phyloP scores from a whole-genome alignment of 371 early-diverging fungal genomes.

The Circinella umbellata region DNA sequence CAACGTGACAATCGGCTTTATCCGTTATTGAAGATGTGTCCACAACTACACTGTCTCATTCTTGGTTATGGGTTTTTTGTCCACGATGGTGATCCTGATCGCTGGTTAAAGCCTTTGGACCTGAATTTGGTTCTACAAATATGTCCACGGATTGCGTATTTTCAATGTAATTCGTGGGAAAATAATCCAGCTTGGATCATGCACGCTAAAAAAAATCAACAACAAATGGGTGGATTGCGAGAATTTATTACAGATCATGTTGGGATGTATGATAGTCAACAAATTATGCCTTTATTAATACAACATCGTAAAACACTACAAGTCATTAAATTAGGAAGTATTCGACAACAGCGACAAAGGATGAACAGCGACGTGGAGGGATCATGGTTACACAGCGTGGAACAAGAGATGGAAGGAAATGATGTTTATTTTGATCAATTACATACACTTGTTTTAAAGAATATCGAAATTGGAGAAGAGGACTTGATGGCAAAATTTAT shows the following conservation, averaged over 20 bases:
- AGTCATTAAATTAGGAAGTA: background rate
- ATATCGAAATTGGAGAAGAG: background rate
- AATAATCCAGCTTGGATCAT: constrained; percentile 4
- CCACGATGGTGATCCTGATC: background rate
- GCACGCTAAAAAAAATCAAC: background rate
- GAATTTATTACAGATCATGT: constrained; percentile 5
- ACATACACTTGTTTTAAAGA: background rate
- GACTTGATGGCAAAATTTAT: background rate
- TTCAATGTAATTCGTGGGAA: constrained; percentile 14
- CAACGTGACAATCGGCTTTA: background rate
- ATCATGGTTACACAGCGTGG: constrained; percentile 1
- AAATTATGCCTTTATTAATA: constrained; percentile 2
- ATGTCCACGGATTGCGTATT: background rate
- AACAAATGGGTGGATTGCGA: background rate
- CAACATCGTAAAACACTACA: background rate
- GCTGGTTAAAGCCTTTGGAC: background rate
- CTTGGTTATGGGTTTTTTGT: background rate
- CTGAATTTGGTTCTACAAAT: background rate
- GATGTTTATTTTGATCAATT: background rate
- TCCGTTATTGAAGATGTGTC: background rate
- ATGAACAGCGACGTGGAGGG: background rate
- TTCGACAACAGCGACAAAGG: background rate
- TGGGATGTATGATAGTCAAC: constrained; percentile 1
- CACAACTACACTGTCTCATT: background rate
- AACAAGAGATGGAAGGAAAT: background rate